Conservation (phyloP, 2,329 filamentous ascomycete species). For the Aspergillus intermedius region DNA sequence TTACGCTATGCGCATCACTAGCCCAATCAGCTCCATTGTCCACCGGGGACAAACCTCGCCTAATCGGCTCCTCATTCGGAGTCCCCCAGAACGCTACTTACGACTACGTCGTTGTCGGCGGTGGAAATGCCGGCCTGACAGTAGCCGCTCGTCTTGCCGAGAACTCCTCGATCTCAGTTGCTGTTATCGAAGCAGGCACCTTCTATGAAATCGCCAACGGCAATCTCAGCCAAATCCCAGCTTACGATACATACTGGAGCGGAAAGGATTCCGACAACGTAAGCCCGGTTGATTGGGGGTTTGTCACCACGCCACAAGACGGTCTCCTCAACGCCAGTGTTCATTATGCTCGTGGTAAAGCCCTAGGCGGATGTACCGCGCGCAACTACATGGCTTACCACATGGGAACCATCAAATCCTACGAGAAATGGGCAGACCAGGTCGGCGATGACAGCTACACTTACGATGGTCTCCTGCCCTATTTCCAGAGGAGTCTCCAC, state of each 20-base stretch:
- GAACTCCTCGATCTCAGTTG: neutral
- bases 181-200: neutral
- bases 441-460: conserved; percentile 22
- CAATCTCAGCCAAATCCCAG: neutral
- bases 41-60: no score
- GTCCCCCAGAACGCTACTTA: neutral
- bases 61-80: neutral
- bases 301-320: neutral
- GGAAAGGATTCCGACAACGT: neutral
- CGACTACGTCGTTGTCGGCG: neutral
- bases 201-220: neutral
- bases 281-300: neutral
- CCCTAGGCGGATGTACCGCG: conserved; percentile 14
- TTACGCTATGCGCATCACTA: no score
- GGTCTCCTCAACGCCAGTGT: neutral
- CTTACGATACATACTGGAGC: neutral
- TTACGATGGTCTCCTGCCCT: conserved; percentile 20
- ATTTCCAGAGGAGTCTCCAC: conserved; percentile 19
- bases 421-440: conserved; percentile 15
- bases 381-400: conserved; percentile 21
- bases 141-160: neutral
- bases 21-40: no score
- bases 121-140: neutral
- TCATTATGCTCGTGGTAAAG: conserved; percentile 12
- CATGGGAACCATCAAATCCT: conserved; percentile 9